A percentile compares a stretch with the other conserved stretches of the same genome.
phyloP scores from a whole-genome alignment of 2,329 filamentous ascomycete species.

The Xylaria sp. region DNA sequence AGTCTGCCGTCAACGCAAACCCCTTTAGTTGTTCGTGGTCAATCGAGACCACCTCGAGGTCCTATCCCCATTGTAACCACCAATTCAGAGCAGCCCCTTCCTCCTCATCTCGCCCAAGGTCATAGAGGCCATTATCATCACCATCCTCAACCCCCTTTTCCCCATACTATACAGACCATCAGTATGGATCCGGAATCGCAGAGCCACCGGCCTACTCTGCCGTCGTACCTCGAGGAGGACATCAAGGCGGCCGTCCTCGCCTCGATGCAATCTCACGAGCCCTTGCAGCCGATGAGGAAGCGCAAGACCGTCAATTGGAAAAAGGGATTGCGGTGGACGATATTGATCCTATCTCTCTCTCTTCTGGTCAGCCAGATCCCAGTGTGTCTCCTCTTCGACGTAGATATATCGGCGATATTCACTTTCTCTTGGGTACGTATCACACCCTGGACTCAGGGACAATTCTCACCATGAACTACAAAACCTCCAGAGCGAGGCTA shows the following conservation, averaged over 20 bases:
- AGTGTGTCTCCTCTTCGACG: neutral
- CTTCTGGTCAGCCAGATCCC: constrained; percentile 6
- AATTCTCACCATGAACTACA: no score
- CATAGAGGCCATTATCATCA: neutral
- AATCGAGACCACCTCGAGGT: constrained; percentile 1
- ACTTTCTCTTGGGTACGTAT: constrained; percentile 6
- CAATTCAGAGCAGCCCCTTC: constrained; percentile 13
- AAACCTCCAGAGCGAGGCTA: neutral
- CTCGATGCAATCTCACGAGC: neutral
- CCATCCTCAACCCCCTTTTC: neutral
- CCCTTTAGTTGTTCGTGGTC: neutral
- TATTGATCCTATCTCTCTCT: neutral
- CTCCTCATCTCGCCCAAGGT: neutral
- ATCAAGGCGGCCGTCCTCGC: constrained; percentile 25
- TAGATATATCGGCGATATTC: neutral
- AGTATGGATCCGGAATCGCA: constrained; percentile 6
- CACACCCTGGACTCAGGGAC: neutral
- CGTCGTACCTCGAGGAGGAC: constrained; percentile 23
- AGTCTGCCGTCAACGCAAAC: neutral
- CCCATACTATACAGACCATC: neutral
- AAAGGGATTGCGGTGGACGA: constrained; percentile 14
- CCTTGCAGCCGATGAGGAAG: neutral
- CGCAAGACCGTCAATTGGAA: neutral
- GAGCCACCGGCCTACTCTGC: constrained; percentile 5
- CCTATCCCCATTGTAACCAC: constrained; percentile 18